Base-by-base conservation (phyloP, 208 protist species). In the Leishmania tropica region DNA sequence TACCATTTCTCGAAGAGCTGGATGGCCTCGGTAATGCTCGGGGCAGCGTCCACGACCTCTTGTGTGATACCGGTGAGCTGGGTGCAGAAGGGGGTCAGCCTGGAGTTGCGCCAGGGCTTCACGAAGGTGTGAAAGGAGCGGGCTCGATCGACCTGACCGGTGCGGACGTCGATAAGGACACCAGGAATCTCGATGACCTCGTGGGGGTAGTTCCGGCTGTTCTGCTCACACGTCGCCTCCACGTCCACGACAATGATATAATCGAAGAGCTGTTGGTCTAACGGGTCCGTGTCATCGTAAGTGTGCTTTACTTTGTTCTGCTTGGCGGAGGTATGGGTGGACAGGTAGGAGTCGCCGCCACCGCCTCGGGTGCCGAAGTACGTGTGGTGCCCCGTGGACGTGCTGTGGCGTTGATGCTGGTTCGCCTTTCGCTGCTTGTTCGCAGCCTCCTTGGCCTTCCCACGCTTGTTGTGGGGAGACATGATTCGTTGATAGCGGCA, bases 181-280 rank as follows among this genome's bases (percentile, higher is more conserved):
- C 91, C 93, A 24, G 98, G 97, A 42, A 98, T 90, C 82, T 99
- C 98, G 78, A 99, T 99, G 64, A 99, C 94, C 88, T 99, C 98
- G 83, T 99, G 91, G 58, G 90, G 92, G 75, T 95, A 97, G 74
- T 84, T 85, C 2, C 81, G 79, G 40, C 83, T 80, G 79, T 92
- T 71, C n/a, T 85, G 68, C 76, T 98, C 94, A 76, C 96, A 98
- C 31, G 96, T 98, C 15, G 94, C 94, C 88, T 98, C 95, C 17
- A 98, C 95, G 81, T 98, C 96, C 17, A 98, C 89, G 17, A 98
- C 91, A 60, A 97, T 91, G 88, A 99, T 88, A 91, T 99, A 95
- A 88, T 99, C 91, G 80, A 96, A 98, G n/a, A 97, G 84, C 78
- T 97, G 94, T 65, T 86, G 74, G 72, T 97, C 93, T 2, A 97